Evolutionary conservation across 1,139 yeast species (phyloP), one percentile per base, ranked within the genome.

Genomic region (Lodderomyces oxycetoniae): DNA sequence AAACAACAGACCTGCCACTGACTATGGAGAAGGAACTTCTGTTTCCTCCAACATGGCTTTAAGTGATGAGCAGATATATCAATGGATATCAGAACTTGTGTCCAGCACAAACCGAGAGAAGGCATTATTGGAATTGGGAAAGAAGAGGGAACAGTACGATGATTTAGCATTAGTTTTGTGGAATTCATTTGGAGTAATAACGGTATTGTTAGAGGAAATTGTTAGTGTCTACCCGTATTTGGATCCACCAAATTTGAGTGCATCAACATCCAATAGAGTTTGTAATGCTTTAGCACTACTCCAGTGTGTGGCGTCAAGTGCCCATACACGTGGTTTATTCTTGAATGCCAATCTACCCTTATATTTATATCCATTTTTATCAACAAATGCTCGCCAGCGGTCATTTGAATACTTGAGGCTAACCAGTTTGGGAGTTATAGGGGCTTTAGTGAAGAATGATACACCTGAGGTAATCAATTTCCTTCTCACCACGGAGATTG

Each of bases 141-240:
- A 91, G 55, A 89, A 88, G 51, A 72, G 98, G 44, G 98, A 91
- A 52, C 91, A 87, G 53, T 89, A 86, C 53, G 96, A 88, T 39
- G 97, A 91, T 53, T 70, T 91, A 44, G 97, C 98, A 1, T 62
- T 88, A 30, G 94, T 89, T 4, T 66, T 91, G 40, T 91, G 98
- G 98, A 83, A 91, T 49, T 85, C 96, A 4, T 89, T 83, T 61
- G 98, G 97, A 17, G 96, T 89, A 12, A 88, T 91, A 94, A 82
- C 97, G 1, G 84, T 89, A 11, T 64, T 91, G 32, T 60, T 91
- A 42, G 94, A 87, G 55, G 98, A 91, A 54, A 88, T 91, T 37
- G 79, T 88, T 31, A 73, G 87, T 4, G 96, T 89, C 3, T 91
- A 91, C 53, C 96, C 97, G 12, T 71, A 81, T 52, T 67, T 91